A percentile compares a stretch with the other conserved stretches of the same genome.
phyloP scores from a whole-genome alignment of 176 grass and related monocot species.

The Luzula sylvatica region DNA sequence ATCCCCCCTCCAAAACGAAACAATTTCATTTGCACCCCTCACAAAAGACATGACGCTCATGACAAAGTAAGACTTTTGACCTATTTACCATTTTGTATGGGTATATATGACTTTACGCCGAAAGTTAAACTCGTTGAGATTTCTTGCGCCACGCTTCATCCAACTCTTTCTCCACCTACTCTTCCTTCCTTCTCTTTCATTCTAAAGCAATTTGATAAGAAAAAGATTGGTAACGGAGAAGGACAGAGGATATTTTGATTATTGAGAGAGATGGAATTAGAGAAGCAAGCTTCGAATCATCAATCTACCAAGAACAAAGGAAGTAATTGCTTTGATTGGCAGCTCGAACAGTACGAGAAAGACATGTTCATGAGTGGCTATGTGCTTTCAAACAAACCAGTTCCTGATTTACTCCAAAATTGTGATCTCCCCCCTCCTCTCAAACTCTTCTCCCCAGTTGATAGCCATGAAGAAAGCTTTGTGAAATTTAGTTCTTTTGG shows the following conservation, averaged over 20 bases:
- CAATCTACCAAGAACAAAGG: constrained; percentile 4
- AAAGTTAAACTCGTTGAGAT: not conserved
- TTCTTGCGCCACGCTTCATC: constrained; percentile 34
- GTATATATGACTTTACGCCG: not conserved
- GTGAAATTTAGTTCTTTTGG: not conserved
- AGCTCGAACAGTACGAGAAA: constrained; percentile 30
- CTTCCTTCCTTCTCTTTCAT: not conserved
- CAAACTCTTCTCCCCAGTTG: constrained; percentile 58
- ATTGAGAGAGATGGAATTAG: too few species aligned
- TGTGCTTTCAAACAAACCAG: constrained; percentile 18
- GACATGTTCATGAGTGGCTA: constrained; percentile 50
- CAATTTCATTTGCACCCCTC: not conserved
- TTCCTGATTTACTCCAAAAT: constrained; percentile 73
- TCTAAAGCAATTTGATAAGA: not conserved
- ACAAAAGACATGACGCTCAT: not conserved
- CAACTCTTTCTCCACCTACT: constrained; percentile 1
- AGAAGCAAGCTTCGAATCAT: constrained; percentile 13
- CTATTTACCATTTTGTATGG: too few species aligned
- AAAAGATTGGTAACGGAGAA: not conserved
- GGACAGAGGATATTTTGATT: too few species aligned
- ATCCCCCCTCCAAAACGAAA: too few species aligned
- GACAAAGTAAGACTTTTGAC: too few species aligned
- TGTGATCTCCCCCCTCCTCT: constrained; percentile 82
- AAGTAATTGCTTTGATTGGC: constrained; percentile 39
- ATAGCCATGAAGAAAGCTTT: constrained; percentile 13